Evolutionary conservation across 176 grass and related monocot genomes (phyloP).

Genomic region (Cenchrus purpureus): DNA sequence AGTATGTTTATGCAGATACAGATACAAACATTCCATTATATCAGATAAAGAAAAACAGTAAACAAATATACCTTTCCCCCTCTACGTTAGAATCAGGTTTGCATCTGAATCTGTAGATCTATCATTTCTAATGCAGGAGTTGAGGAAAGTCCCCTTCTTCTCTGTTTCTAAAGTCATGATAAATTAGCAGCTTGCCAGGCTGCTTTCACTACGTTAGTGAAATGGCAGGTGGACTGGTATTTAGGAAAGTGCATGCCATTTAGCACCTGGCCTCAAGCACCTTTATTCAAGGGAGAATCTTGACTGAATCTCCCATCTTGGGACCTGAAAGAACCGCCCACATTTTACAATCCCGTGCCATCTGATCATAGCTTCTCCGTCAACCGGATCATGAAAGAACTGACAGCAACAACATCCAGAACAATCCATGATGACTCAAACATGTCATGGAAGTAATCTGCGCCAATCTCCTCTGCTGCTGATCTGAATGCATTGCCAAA

Average conservation of each 20-base stretch:
- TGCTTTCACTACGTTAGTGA: conserved; percentile 30
- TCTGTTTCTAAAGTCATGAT: conserved; percentile 5
- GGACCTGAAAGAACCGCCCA: conserved; percentile 26
- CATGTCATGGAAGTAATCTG: conserved; percentile 77
- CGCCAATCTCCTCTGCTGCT: conserved; percentile 67
- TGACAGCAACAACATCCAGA: conserved; percentile 62
- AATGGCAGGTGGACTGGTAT: conserved; percentile 11
- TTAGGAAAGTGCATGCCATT: conserved; percentile 19
- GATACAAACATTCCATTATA: conserved; percentile 19
- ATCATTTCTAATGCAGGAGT: conserved; percentile 22
- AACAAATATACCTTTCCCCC: conserved; percentile 39
- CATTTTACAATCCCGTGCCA: neutral
- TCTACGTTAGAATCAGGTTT: conserved; percentile 30
- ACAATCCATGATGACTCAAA: conserved; percentile 96
- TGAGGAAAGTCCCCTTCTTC: conserved; percentile 12
- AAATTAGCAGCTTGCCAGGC: conserved; percentile 12
- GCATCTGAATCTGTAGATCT: conserved; percentile 32
- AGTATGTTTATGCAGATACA: conserved; percentile 31
- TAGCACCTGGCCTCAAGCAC: conserved; percentile 10
- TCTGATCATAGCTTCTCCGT: conserved; percentile 75
- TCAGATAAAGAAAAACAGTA: conserved; percentile 34
- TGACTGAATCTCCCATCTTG: conserved; percentile 6
- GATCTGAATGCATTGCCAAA: conserved; percentile 76
- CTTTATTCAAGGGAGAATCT: conserved; percentile 32
- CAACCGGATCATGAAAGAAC: conserved; percentile 87